phyloP scores from a whole-genome alignment of 2,329 filamentous ascomycete genomes.

The Aspergillus texensis region DNA sequence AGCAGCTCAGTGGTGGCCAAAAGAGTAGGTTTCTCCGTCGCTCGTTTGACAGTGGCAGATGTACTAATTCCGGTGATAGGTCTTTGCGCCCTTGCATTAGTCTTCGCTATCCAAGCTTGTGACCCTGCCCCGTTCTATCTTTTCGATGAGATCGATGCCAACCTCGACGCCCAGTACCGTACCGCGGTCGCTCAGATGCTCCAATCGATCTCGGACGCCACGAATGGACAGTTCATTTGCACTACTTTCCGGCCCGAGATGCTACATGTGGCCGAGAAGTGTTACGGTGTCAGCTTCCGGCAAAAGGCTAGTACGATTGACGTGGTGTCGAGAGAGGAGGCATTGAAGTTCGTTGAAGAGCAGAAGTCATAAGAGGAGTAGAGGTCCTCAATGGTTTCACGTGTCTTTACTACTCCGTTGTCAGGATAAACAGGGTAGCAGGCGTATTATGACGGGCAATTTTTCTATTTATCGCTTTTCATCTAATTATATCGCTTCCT shows the following conservation, averaged over 20 bases:
- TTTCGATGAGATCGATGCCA: constrained; percentile 98
- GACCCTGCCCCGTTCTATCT: constrained; percentile 98
- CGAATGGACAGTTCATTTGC: constrained; percentile 86
- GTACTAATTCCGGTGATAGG: constrained; percentile 51
- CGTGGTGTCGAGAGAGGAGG: constrained; percentile 83
- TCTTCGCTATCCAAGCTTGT: constrained; percentile 98
- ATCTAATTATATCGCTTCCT: neutral
- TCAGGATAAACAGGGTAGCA: constrained; percentile 16
- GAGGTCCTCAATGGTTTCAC: neutral
- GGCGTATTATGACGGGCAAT: constrained; percentile 18
- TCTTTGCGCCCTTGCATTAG: constrained; percentile 93
- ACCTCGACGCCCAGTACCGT: constrained; percentile 95
- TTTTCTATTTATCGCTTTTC: constrained; percentile 7
- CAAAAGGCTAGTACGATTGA: constrained; percentile 95
- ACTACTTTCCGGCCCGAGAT: constrained; percentile 98
- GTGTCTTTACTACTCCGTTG: constrained; percentile 13
- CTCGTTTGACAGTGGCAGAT: neutral
- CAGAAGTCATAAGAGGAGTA: constrained; percentile 57
- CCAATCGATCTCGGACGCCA: constrained; percentile 67
- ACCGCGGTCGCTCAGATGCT: constrained; percentile 92
- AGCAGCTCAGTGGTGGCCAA: constrained; percentile 94
- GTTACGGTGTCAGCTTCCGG: constrained; percentile 88
- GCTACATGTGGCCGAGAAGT: constrained; percentile 92
- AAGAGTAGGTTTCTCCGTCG: constrained; percentile 69
- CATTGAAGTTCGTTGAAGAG: constrained; percentile 91